Conservation (phyloP, 345 rosid genomes). For the Citrus unshiu region DNA sequence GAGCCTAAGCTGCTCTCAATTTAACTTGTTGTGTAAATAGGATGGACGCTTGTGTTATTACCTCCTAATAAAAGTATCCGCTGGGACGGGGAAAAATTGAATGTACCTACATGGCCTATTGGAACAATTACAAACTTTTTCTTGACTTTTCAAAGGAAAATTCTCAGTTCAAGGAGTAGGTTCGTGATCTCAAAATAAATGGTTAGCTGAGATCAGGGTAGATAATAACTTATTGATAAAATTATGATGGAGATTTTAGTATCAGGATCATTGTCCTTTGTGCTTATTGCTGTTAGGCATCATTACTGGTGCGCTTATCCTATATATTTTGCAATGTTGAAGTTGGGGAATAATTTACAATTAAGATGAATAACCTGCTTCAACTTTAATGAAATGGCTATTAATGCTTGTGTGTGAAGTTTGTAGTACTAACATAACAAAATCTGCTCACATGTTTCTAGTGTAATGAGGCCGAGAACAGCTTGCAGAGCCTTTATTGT, state of each 20-base stretch:
- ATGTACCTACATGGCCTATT: background rate
- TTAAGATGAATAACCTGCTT: background rate
- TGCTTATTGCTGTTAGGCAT: background rate
- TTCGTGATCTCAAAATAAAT: background rate
- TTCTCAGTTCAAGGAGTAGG: background rate
- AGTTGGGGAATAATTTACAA: background rate
- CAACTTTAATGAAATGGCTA: background rate
- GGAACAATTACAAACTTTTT: background rate
- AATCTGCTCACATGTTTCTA: constrained; percentile 12
- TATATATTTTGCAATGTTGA: background rate
- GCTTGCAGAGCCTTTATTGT: constrained; percentile 30
- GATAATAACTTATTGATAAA: background rate
- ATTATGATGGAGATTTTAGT: background rate
- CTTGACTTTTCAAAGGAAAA: background rate
- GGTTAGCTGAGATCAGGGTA: background rate
- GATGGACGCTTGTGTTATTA: background rate
- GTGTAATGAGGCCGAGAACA: constrained; percentile 19
- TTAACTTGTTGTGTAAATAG: background rate
- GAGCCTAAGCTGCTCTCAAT: background rate
- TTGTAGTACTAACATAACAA: constrained; percentile 2
- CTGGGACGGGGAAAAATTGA: background rate
- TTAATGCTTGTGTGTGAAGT: background rate
- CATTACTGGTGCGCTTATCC: background rate
- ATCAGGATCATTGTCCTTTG: background rate
- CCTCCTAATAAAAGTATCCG: background rate